phyloP scores from a whole-genome alignment of 345 rosid genomes.

The Mallotus nudiflorus region DNA sequence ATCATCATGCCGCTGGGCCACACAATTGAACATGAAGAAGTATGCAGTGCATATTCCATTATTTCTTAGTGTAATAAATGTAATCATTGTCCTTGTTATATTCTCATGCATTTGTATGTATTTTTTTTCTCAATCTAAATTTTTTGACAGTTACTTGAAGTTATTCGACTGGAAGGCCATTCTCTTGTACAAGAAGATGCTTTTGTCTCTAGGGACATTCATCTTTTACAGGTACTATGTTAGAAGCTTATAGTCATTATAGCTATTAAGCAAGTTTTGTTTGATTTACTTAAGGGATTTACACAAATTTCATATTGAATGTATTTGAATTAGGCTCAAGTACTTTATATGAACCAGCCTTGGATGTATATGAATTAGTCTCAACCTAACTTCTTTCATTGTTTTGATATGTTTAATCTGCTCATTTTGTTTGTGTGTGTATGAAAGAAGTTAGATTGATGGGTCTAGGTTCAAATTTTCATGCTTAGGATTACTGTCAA shows the following conservation, averaged over 20 bases:
- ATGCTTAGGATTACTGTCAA: no score
- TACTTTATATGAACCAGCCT: no score
- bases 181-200: slow-evolving; percentile 92
- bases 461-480: no score
- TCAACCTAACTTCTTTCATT: no score
- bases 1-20: slow-evolving; percentile 96
- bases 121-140: background rate
- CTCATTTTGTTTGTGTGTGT: background rate
- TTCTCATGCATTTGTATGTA: background rate
- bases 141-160: slow-evolving; percentile 76
- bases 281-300: no score
- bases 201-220: slow-evolving; percentile 86
- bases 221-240: slow-evolving; percentile 80
- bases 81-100: background rate
- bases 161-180: slow-evolving; percentile 93
- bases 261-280: background rate
- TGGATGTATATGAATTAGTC: no score
- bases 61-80: background rate
- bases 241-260: background rate
- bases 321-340: no score
- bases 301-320: no score
- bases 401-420: no score
- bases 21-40: slow-evolving; percentile 98
- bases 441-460: background rate
- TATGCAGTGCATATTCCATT: slow-evolving; percentile 20